phyloP scores from a whole-genome alignment of 768 basidiomycete species.

The Leucogyrophana mollusca region DNA sequence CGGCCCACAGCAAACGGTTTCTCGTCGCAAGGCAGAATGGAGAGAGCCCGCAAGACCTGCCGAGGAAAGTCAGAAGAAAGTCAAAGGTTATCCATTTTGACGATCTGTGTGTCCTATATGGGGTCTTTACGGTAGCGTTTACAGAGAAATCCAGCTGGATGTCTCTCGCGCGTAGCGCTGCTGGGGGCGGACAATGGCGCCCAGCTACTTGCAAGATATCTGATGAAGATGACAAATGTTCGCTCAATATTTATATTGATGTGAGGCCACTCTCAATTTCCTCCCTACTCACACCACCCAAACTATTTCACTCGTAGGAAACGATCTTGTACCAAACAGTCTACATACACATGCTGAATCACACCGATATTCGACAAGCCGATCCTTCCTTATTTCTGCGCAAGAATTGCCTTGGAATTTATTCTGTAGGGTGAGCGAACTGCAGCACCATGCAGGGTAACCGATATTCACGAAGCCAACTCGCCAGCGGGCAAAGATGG shows the following conservation, averaged over 20 bases:
- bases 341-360: constrained; percentile 67
- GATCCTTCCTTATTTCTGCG: constrained; percentile 77
- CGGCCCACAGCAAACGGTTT: constrained; percentile 37
- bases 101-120: neutral
- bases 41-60: constrained; percentile 36
- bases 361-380: constrained; percentile 77
- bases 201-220: constrained; percentile 67
- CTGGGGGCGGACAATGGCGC: constrained; percentile 65
- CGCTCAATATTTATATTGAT: constrained; percentile 74
- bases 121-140: constrained; percentile 3
- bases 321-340: constrained; percentile 71
- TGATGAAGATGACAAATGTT: constrained; percentile 65
- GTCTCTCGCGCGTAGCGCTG: constrained; percentile 48
- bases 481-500: constrained; percentile 58
- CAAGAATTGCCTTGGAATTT: constrained; percentile 73
- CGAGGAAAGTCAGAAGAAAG: constrained; percentile 48
- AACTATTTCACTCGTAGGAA: constrained; percentile 49
- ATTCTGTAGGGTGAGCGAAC: constrained; percentile 53
- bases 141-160: constrained; percentile 78
- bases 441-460: constrained; percentile 3
- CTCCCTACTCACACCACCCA: constrained; percentile 7
- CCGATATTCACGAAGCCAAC: neutral
- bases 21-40: constrained; percentile 58
- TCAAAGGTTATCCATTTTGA: constrained; percentile 50
- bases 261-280: constrained; percentile 39